Evolutionary conservation across 2,329 filamentous ascomycete species (phyloP), one percentile per base, ranked within the genome.

Genomic region (Domatiomyces catenatus): DNA sequence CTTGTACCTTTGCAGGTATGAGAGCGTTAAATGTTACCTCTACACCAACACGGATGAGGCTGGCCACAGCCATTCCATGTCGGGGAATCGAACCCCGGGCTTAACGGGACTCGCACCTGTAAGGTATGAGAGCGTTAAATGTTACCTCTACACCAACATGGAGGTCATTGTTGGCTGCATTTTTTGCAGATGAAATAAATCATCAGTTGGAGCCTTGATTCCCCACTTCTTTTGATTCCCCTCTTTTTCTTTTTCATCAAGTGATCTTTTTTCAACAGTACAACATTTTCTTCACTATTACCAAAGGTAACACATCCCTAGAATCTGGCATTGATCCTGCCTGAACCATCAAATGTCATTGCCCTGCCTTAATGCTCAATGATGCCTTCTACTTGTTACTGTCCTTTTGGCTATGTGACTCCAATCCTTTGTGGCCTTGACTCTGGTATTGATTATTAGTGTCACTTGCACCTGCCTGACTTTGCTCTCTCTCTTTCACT

Each of bases 31-130:
- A 45, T 45, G 43, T 20, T 20, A 22, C 43, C 32, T 39, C 32
- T 39, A 39, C 32, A 39, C 32, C 32, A 39, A 39, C 32, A 39
- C 15, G 32, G 32, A 39, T 10, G 7, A 15, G 5, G 15, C 5
- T 15, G 12, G n/a, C n/a, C n/a, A n/a, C n/a, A n/a, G n/a, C n/a
- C n/a, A 8, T 24, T 49, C 46, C 46, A 32, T 46, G 42, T 24
- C 49, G 32, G 49, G 49, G 50, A 52, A 49, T 52, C 44, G 50
- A 52, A 52, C 50, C 50, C 50, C 43, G 50, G 44, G 52, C 49
- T 36, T 48, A 47, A 49, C 52, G 49, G 52, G 28, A 18, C 19
- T 22, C 4, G 8, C 8, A 8, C n/a, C 19, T 17, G 3, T 6
- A 6, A 24, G 22, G 22, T 6, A 3, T 24, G 22, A 24, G 22